Conservation (phyloP, 2,329 filamentous ascomycete genomes). For the Metarhizium brunneum region DNA sequence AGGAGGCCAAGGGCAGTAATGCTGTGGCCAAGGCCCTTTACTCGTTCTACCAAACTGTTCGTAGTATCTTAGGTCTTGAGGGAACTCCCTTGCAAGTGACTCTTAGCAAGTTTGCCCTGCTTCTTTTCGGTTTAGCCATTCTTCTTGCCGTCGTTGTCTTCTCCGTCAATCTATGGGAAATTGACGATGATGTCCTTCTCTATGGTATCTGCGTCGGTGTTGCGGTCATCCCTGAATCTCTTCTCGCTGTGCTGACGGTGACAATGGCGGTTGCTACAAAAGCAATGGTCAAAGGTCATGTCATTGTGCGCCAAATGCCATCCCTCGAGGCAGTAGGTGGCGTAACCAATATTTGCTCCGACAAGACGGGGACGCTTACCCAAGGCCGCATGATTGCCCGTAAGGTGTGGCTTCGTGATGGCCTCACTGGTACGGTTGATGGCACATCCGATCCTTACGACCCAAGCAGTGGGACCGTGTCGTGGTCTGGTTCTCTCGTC, state of each 20-base stretch:
- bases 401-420: conserved; percentile 50
- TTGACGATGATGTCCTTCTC: conserved; percentile 48
- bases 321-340: conserved; percentile 59
- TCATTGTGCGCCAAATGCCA: conserved; percentile 56
- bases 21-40: conserved; percentile 36
- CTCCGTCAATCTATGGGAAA: conserved; percentile 43
- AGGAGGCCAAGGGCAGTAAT: conserved; percentile 27
- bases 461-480: conserved; percentile 45
- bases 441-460: conserved; percentile 51
- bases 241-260: conserved; percentile 62
- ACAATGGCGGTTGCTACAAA: conserved; percentile 60
- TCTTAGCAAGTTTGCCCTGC: conserved; percentile 73
- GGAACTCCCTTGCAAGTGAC: conserved; percentile 81
- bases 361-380: conserved; percentile 61
- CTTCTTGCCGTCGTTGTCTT: conserved; percentile 54
- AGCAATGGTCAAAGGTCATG: conserved; percentile 54
- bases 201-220: conserved; percentile 54
- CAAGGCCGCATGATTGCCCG: conserved; percentile 58
- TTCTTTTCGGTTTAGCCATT: conserved; percentile 66
- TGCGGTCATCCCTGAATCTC: conserved; percentile 55
- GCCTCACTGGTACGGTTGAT: conserved; percentile 42
- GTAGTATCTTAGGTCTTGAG: conserved; percentile 53
- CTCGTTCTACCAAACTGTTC: conserved; percentile 31
- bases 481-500: conserved; percentile 31
- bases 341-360: conserved; percentile 62